Evolutionary conservation across 768 basidiomycete species (phyloP), one percentile per base, ranked within the genome.

Genomic region (Lentinula aciculospora): DNA sequence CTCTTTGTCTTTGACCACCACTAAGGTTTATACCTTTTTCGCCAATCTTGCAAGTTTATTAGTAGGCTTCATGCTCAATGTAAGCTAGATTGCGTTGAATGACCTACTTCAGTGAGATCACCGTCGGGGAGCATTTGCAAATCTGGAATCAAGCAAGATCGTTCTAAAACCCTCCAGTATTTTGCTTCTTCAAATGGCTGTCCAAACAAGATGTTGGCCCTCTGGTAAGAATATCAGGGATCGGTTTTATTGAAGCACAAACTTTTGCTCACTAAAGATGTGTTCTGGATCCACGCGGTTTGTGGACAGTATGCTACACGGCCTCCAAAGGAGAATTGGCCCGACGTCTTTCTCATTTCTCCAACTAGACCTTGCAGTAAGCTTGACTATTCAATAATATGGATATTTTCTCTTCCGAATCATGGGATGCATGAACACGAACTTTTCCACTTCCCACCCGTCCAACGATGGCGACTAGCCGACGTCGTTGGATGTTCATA

Each of bases 271-370:
- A 84, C 84, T 65, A 86, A 63, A 4, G 81, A 76, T 0, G 82
- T 80, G 65, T 88, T 88, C 67, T 88, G 85, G 48, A 91, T 89
- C 88, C 88, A 91, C 0, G 87, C 85, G 0, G 79, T 81, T 68
- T 91, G 88, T 15, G 86, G 77, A 64, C 85, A 87, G 65, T 89
- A 91, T 4, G 81, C 85, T 9, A 89, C 76, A 13, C 72, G 69
- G 0, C 88, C 87, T 6, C 88, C 83, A 61, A 89, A 84, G 0
- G 73, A 69, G 36, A 85, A 78, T 12, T 69, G 65, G 0, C 88
- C 88, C 8, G 70, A 66, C 2, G 75, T 61, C 57, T 73, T 74
- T 17, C 78, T 73, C 86, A 89, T 89, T 69, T 89, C 88, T 4
- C 88, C 86, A 39, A 89, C 79, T 27, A 91, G 70, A 3, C 83